These are phyloP conservation scores for Inosperma sp. DNA, from an alignment of 768 basidiomycete genomes.

Conservation along the genomic window DNA sequence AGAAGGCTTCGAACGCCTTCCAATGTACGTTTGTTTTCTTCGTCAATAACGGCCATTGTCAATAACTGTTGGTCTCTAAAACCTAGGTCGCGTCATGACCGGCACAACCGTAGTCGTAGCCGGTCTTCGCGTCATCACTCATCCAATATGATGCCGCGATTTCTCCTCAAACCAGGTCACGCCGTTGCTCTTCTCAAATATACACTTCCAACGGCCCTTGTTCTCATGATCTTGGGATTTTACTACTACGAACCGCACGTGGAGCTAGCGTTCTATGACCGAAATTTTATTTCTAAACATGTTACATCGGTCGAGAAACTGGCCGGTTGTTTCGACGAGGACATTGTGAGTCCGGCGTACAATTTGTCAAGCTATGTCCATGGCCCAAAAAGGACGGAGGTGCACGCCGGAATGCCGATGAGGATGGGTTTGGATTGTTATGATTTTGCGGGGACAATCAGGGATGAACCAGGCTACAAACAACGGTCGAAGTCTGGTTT, in stretches of 20 bases:
- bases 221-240: constrained; percentile 44
- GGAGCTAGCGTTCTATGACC: constrained; percentile 75
- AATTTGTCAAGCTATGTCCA: constrained; percentile 62
- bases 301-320: constrained; percentile 63
- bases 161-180: constrained; percentile 33
- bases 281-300: constrained; percentile 69
- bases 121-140: constrained; percentile 19
- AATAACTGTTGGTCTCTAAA: too few relatives aligned
- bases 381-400: constrained; percentile 58
- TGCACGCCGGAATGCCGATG: constrained; percentile 79
- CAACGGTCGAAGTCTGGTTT: constrained; percentile 6
- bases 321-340: constrained; percentile 68
- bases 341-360: constrained; percentile 58
- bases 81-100: neutral
- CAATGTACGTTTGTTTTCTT: too few relatives aligned
- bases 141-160: constrained; percentile 22
- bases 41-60: too few relatives aligned
- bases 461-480: constrained; percentile 18
- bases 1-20: too few relatives aligned
- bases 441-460: constrained; percentile 84
- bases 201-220: constrained; percentile 33
- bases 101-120: constrained; percentile 8
- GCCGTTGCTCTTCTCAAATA: constrained; percentile 41
- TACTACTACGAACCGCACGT: constrained; percentile 79
- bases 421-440: constrained; percentile 86